Evolutionary conservation across 139 green algal species (phyloP).

Genomic region (Gonium pectorale): DNA sequence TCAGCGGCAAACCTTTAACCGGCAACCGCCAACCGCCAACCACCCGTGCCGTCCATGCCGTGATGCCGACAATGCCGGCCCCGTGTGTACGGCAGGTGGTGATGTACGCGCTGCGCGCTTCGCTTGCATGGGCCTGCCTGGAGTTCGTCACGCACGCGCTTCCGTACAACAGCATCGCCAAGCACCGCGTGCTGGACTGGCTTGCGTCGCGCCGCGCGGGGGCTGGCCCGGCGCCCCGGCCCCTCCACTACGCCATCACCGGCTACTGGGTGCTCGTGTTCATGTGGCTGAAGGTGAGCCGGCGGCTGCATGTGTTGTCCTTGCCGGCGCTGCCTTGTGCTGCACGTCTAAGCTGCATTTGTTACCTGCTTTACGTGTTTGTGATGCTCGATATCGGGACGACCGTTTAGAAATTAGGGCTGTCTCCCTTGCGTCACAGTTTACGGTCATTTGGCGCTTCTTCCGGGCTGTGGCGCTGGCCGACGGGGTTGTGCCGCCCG

Average conservation of each 20-base stretch:
- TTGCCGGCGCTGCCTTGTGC: too few relatives aligned
- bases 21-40: too few relatives aligned
- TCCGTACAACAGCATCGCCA: conserved; percentile 88
- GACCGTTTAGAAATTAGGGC: too few relatives aligned
- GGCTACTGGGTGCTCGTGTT: conserved; percentile 91
- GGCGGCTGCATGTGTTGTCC: too few relatives aligned
- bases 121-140: conserved; percentile 66
- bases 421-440: conserved; percentile 51
- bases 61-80: too few relatives aligned
- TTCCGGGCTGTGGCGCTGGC: conserved; percentile 77
- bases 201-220: neutral
- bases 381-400: too few relatives aligned
- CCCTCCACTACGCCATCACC: conserved; percentile 67
- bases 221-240: conserved; percentile 13
- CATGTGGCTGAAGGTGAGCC: conserved; percentile 97
- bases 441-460: conserved; percentile 84
- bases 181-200: conserved; percentile 46
- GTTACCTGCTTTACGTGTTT: too few relatives aligned
- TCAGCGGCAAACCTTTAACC: too few relatives aligned
- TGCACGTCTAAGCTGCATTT: too few relatives aligned
- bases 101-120: conserved; percentile 68
- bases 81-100: too few relatives aligned
- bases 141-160: conserved; percentile 86
- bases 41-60: too few relatives aligned
- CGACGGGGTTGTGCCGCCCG: conserved; percentile 84